Percentiles rank a stretch among this genome's conserved stretches.
phyloP scores from a whole-genome alignment of 306 rosid species.

The Cucurbita argyrosperma region DNA sequence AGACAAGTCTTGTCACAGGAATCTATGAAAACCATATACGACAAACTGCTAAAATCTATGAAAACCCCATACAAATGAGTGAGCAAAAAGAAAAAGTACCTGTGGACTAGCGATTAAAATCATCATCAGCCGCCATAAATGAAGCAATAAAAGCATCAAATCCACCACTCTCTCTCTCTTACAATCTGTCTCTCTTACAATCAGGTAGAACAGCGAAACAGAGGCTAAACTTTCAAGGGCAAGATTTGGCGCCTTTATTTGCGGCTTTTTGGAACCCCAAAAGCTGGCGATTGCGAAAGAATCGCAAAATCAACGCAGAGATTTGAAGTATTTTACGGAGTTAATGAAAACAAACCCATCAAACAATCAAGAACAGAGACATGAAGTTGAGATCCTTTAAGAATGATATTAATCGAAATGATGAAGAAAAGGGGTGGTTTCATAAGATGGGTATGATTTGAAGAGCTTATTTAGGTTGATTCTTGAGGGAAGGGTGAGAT shows the following conservation, averaged over 20 bases:
- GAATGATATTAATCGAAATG: background rate
- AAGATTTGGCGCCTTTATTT: background rate
- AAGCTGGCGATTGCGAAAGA: background rate
- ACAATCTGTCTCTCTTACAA: conserved; percentile 17
- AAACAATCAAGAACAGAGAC: background rate
- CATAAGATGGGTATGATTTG: background rate
- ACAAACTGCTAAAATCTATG: background rate
- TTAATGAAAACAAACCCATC: background rate
- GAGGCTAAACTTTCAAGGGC: conserved; percentile 19
- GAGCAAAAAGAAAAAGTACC: conserved; percentile 21
- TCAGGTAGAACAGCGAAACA: conserved; percentile 15
- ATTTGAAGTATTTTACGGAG: no score
- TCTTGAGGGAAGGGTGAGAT: background rate
- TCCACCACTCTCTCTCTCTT: conserved; percentile 22
- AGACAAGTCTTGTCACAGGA: background rate
- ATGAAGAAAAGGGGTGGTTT: background rate
- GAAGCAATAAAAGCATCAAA: conserved; percentile 31
- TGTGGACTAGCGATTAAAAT: conserved; percentile 8
- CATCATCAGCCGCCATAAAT: conserved; percentile 29
- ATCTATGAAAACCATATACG: background rate
- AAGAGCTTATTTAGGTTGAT: background rate
- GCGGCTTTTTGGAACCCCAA: background rate
- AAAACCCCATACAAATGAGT: background rate
- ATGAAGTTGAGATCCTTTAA: no score
- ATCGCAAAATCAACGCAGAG: background rate